Evolutionary conservation across 2,329 filamentous ascomycete species (phyloP), one percentile per base, ranked within the genome.

Genomic region (Nakataea oryzae): DNA sequence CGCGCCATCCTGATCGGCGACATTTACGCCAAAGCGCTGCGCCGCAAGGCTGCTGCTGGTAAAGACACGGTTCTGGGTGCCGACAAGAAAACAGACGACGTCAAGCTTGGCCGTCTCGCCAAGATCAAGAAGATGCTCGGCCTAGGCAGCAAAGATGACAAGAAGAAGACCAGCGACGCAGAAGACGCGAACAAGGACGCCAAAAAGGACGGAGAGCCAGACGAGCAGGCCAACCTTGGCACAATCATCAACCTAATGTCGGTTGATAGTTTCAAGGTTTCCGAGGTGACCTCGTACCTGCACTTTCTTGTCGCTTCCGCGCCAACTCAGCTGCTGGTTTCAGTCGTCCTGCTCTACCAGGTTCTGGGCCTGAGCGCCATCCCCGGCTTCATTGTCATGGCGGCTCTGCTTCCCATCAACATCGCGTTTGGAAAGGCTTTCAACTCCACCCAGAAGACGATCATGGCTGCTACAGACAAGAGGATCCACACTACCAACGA

Each of bases 201-300:
- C 69, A 67, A 74, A 54, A 73, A 72, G 61, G 73, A 77, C 61
- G 68, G 68, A 2, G 59, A 47, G 24, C 70, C 67, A n/a, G 87
- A 91, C 65, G 83, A 88, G 63, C 91, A 96, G 76, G 93, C 92
- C 54, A 97, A 95, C 64, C 82, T 96, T 60, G 95, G 96, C 65
- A 96, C 95, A n/a, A 97, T 99, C 70, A 99, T 99, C 78, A 99
- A 97, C 74, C 80, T 99, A 67, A 99, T 99, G 95, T 96, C 95
- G 13, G 96, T 99, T 54, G 96, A 99, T 78, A 97, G 93, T 58
- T 97, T 97, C 85, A 99, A 99, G 77, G 91, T 99, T 62, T 90
- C 91, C 65, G 95, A 99, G 72, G 88, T 96, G 63, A 95, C 91
- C 50, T 90, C 93, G 0, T 99, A 99, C 72, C 79, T 99, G 34